These are phyloP conservation scores for Pisolithus microcarpus DNA, from an alignment of 768 basidiomycete species.

Conservation along the genomic window DNA sequence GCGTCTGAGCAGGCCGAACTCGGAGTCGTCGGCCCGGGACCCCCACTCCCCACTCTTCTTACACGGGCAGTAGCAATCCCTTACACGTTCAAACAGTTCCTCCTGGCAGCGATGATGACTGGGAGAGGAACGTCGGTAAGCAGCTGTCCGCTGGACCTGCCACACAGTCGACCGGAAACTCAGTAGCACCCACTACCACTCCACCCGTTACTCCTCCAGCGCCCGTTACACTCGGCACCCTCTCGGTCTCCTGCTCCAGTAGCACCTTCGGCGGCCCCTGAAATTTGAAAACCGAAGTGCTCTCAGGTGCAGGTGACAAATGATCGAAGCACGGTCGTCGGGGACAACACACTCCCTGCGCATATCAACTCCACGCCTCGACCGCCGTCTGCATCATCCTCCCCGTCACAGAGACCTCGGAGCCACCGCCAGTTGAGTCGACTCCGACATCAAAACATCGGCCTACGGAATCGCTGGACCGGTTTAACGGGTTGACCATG, in stretches of 20 bases:
- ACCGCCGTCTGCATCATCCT: slow-evolving; percentile 18
- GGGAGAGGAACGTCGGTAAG: too few species aligned
- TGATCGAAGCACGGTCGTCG: slow-evolving; percentile 80
- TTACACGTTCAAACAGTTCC: too few species aligned
- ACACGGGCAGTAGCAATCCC: too few species aligned
- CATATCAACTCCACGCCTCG: slow-evolving; percentile 53
- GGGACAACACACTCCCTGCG: slow-evolving; percentile 59
- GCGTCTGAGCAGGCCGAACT: too few species aligned
- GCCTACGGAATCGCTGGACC: slow-evolving; percentile 79
- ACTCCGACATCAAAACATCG: slow-evolving; percentile 26
- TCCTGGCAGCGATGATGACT: too few species aligned
- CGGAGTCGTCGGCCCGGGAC: too few species aligned
- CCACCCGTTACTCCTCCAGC: slow-evolving; percentile 31
- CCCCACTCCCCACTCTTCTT: too few species aligned
- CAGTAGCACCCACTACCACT: slow-evolving; percentile 10
- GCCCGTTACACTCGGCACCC: slow-evolving; percentile 23
- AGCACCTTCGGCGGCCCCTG: slow-evolving; percentile 26
- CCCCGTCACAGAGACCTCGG: background rate
- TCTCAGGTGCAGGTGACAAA: slow-evolving; percentile 67
- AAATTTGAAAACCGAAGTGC: slow-evolving; percentile 56
- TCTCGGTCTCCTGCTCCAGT: slow-evolving; percentile 27
- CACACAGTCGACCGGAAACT: slow-evolving; percentile 11
- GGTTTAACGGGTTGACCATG: slow-evolving; percentile 67
- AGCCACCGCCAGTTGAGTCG: slow-evolving; percentile 9
- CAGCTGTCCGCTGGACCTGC: slow-evolving; percentile 44